These are phyloP conservation scores for Glycine latifolia DNA, from an alignment of 306 rosid species.

Conservation along the genomic window DNA sequence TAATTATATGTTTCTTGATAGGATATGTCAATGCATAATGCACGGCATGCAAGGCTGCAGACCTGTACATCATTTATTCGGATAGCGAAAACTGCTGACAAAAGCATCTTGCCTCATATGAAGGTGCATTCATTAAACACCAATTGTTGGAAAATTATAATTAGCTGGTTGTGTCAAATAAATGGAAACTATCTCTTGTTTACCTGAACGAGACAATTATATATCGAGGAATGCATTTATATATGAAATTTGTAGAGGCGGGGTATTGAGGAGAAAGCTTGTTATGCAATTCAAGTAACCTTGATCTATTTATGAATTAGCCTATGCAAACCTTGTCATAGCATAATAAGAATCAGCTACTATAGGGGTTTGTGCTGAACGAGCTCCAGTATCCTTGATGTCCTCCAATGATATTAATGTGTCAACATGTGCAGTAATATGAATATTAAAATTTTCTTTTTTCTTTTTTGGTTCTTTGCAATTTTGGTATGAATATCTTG, in stretches of 20 bases:
- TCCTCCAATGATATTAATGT: conserved; percentile 2
- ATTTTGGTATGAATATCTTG: conserved; percentile 8
- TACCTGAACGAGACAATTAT: conserved; percentile 12
- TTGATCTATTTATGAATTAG: conserved; percentile 17
- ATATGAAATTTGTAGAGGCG: background rate
- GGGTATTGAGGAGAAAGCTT: conserved; percentile 4
- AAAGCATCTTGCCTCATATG: conserved; percentile 96
- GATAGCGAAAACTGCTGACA: conserved; percentile 92
- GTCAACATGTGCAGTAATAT: background rate
- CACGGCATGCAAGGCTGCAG: conserved; percentile 92
- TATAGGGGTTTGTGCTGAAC: background rate
- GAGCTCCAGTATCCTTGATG: conserved; percentile 4
- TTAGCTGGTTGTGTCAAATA: conserved; percentile 34
- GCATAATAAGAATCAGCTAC: conserved; percentile 8
- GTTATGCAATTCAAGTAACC: conserved; percentile 25
- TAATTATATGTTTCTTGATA: conserved; percentile 52
- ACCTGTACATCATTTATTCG: conserved; percentile 95
- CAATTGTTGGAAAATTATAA: conserved; percentile 13
- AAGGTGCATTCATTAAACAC: conserved; percentile 64
- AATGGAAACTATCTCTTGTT: background rate
- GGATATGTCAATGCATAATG: conserved; percentile 78
- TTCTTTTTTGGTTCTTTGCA: background rate
- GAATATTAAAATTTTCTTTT: background rate
- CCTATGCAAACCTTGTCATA: conserved; percentile 16
- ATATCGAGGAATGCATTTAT: background rate